These are phyloP conservation scores for Leccinum aurantiacum DNA, from an alignment of 768 basidiomycete species.

Conservation along the genomic window DNA sequence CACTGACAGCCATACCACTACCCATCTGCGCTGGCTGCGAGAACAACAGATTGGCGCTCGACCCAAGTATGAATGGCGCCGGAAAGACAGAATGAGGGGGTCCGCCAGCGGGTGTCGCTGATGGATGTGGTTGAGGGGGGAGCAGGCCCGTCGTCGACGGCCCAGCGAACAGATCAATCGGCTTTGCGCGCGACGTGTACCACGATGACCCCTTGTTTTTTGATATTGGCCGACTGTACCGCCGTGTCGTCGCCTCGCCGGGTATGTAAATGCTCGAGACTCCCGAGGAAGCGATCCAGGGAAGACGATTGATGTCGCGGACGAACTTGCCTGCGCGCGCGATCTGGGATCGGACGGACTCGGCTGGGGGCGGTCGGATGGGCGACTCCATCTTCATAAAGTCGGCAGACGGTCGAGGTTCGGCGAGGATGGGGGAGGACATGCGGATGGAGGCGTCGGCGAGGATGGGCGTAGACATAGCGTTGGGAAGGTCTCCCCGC, in stretches of 20 bases:
- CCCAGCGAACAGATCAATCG: conserved; percentile 32
- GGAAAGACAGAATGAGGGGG: conserved; percentile 11
- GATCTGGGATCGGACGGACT: conserved; percentile 37
- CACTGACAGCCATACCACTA: conserved; percentile 1
- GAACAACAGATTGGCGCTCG: conserved; percentile 32
- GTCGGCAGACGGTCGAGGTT: conserved; percentile 44
- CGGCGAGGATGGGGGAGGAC: conserved; percentile 40
- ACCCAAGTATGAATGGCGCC: conserved; percentile 33
- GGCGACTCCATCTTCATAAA: conserved; percentile 50
- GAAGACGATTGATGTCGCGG: conserved; percentile 40
- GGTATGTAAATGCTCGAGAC: conserved; percentile 51
- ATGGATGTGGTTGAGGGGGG: conserved; percentile 16
- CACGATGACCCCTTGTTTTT: conserved; percentile 31
- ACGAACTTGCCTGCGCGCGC: conserved; percentile 38
- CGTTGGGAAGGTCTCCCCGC: conserved; percentile 24
- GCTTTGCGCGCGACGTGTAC: conserved; percentile 30
- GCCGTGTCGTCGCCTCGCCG: conserved; percentile 31
- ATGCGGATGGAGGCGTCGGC: conserved; percentile 24
- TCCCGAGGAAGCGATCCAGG: conserved; percentile 47
- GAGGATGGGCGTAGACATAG: conserved; percentile 33
- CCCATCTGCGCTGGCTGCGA: conserved; percentile 17
- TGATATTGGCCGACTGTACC: conserved; percentile 29
- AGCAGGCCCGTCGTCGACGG: conserved; percentile 33
- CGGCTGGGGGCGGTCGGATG: conserved; percentile 39
- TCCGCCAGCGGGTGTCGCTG: not conserved